Evolutionary conservation across 2,329 filamentous ascomycete species (phyloP), one percentile per base, ranked within the genome.

Genomic region (Trichoderma sp.): DNA sequence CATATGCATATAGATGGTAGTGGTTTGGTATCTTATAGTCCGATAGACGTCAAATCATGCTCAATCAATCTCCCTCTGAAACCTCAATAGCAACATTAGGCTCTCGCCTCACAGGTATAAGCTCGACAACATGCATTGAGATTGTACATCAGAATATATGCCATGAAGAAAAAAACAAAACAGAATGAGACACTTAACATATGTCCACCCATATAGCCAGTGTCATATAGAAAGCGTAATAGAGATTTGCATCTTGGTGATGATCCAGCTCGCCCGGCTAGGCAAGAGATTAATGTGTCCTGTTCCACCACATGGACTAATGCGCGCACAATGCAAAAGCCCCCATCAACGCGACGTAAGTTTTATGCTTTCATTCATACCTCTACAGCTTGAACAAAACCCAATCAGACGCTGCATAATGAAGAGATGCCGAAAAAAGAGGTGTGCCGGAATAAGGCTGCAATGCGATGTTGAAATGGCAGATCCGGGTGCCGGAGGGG

Each of bases 221-320:
- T 31, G 57, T 53, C 16, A 35, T 60, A 52, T 52, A 60, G 14
- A 60, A 61, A 19, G 37, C 37, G 33, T 49, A 49, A 55, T 16
- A 55, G 16, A 24, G 33, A 61, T 55, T 37, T 61, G 58, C 58
- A 68, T 68, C 57, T 24, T 43, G 37, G 56, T 57, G 53, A 66
- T 56, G 58, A 37, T 59, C 59, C 49, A 55, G 67, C 37, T 14
- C 37, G 56, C 52, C 52, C 40, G 67, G 29, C 56, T 53, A 52
- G 55, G 47, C 68, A 56, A 65, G 68, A 24, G 57, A 70, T 33
- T 21, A 47, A 56, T 40, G 56, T 59, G 31, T 33, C 13, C 21
- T 56, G 53, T 52, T 27, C 69, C 65, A 56, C 69, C 69, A 71
- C 68, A 69, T 68, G 40, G 68, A 24, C 57, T 49, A 43, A 40